These are phyloP conservation scores for Tolypocladium tropicale DNA, from an alignment of 2,329 filamentous ascomycete genomes.

Conservation along the genomic window DNA sequence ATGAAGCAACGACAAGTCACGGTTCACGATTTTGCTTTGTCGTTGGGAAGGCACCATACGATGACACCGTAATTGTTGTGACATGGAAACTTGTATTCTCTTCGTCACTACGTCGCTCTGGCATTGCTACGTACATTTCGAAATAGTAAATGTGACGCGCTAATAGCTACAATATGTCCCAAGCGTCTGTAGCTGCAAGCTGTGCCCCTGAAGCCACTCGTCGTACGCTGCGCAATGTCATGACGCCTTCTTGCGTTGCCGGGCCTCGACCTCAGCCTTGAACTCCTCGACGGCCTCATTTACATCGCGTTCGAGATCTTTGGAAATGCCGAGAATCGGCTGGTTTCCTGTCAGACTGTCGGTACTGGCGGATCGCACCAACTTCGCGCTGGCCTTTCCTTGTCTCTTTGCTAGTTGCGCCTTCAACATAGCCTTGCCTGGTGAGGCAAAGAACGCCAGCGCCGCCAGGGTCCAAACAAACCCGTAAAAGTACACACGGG, in stretches of 20 bases:
- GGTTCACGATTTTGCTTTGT: neutral
- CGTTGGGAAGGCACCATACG: neutral
- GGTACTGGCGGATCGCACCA: constrained; percentile 42
- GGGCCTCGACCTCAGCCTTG: constrained; percentile 56
- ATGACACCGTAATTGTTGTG: neutral
- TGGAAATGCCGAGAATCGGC: constrained; percentile 67
- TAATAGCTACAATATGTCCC: neutral
- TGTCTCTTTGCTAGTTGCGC: constrained; percentile 49
- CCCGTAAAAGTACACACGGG: constrained; percentile 80
- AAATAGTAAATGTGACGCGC: neutral
- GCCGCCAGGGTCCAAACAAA: constrained; percentile 55
- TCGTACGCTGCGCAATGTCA: neutral
- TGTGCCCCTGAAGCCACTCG: neutral
- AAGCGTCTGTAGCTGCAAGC: neutral
- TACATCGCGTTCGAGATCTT: constrained; percentile 64
- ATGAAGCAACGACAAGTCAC: neutral
- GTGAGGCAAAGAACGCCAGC: constrained; percentile 70
- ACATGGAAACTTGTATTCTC: neutral
- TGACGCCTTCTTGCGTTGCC: constrained; percentile 18
- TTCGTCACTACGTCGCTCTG: neutral
- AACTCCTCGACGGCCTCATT: constrained; percentile 72
- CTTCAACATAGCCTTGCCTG: constrained; percentile 53
- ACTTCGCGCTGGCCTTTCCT: constrained; percentile 31
- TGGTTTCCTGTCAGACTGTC: constrained; percentile 46
- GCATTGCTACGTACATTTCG: neutral